Base-by-base conservation (phyloP, 331 rosid species). In the Phaseolus coccineus region DNA sequence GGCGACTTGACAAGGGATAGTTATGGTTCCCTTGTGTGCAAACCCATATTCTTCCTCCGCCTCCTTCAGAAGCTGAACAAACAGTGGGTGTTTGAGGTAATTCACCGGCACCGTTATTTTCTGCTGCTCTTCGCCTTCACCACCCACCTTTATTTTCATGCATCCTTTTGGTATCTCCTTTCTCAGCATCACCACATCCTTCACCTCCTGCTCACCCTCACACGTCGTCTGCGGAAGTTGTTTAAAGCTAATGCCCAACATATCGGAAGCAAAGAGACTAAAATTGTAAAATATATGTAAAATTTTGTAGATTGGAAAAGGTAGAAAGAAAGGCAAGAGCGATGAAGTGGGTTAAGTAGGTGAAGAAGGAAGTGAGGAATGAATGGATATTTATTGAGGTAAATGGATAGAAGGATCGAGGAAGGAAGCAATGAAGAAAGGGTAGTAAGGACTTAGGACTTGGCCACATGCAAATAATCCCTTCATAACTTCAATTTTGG, bases 21-120 rank as follows among this genome's bases (percentile, higher is more conserved):
- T 84, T 68, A 93, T 89, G 48, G 92, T 81, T 37, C 97, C 98
- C 30, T 87, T 84, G 12, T 93, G 93, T 72, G 87, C 82, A 82
- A 93, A 93, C 0, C 98, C 98, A 61, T 80, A 93, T 76, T 88
- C 98, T 62, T 93, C 91, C 74, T 93, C 97, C 0, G 95, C 93
- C 68, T 89, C 92, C 71, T 88, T 91, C 24, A 93, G 63, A 4
- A 79, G 84, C 78, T 75, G 64, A 67, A 81, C 50, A 85, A 91
- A 93, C 22, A 91, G 84, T 4, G 97, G 98, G 72, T 93, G 98
- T 8, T 88, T 93, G 62, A 89, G 83, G 82, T 93, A 93, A 8
- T 71, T 73, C 84, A 93, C 90, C 1, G 97, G 98, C 76, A 93
- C 93, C 62, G 83, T 89, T 70, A 93, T 83, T 50, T 91, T 86